Evolutionary conservation across 2,329 filamentous ascomycete genomes (phyloP).

Genomic region (Paracorniculantispora psalliotae): DNA sequence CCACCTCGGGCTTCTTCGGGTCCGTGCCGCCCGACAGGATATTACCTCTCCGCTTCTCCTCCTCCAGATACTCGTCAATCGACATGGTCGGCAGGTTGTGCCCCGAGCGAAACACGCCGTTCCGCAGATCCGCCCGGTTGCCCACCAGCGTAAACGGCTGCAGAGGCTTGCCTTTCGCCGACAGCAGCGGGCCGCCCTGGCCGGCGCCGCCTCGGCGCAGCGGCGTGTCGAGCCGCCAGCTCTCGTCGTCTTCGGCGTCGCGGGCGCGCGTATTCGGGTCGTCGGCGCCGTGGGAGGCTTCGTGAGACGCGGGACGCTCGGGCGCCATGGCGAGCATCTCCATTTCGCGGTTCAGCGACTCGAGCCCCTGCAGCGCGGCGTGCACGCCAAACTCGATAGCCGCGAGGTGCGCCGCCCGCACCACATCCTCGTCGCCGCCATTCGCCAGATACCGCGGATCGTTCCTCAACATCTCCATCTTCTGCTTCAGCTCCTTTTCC

Average conservation of each 20-base stretch:
- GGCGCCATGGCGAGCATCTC: constrained; percentile 76
- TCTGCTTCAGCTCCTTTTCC: constrained; percentile 80
- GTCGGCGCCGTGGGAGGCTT: constrained; percentile 15
- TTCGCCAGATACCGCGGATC: constrained; percentile 50
- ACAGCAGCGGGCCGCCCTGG: constrained; percentile 72
- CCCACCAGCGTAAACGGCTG: constrained; percentile 85
- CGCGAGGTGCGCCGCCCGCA: constrained; percentile 72
- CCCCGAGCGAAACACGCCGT: constrained; percentile 81
- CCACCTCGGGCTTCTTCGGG: constrained; percentile 62
- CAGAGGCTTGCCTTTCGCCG: constrained; percentile 74
- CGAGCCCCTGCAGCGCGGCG: constrained; percentile 79
- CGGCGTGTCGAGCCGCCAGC: constrained; percentile 68
- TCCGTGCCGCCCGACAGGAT: constrained; percentile 90
- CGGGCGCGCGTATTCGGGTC: constrained; percentile 39
- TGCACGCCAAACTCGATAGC: constrained; percentile 70
- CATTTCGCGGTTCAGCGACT: constrained; percentile 77
- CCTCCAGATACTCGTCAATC: constrained; percentile 95
- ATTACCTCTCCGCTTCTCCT: constrained; percentile 76
- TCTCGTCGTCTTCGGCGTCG: constrained; percentile 39
- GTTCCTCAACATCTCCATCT: constrained; percentile 57
- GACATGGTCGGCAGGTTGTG: constrained; percentile 96
- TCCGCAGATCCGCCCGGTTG: constrained; percentile 67
- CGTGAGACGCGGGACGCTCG: constrained; percentile 32
- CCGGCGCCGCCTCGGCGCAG: constrained; percentile 45
- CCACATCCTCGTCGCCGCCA: constrained; percentile 77